Base-by-base conservation (phyloP, 192 early-diverging fungal genomes). In the Coemansia sp. region DNA sequence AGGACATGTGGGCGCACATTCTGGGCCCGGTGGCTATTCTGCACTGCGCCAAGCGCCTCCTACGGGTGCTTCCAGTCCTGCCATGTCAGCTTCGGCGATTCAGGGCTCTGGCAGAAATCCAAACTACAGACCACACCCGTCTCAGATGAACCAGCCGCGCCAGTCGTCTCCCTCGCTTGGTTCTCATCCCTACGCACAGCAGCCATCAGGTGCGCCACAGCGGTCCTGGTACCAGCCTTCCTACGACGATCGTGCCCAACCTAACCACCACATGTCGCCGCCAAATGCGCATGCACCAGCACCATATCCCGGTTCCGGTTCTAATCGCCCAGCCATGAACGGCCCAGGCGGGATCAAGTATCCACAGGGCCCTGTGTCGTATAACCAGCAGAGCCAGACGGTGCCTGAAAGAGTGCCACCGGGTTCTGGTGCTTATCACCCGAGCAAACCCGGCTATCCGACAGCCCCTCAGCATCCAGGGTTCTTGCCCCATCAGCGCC, bases 101-200 rank as follows among this genome's bases (percentile, higher is more conserved):
- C 57, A 59, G 35, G 8, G 12, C 35, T 5, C 52, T 55, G 57
- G 57, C 34, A 59, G 57, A 8, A 34, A 59, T 16, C 35, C 57
- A 38, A 34, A 59, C 57, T 59, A 59, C 35, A 59, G 57, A 16
- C 57, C 57, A n/a, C 57, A 59, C 3, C 57, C 57, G 12, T 59
- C 57, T 8, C 57, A 59, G 57, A 59, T 59, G 35, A 59, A 21
- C 57, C 57, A 59, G 57, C 34, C 34, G 16, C 57, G 35, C 34
- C 57, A 59, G 57, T 59, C 57, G 57, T 38, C 57, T 36, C 57
- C 30, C 10, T 10, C 18, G 5, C 34, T 36, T n/a, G n/a, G 57
- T 4, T 12, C 57, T 10, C 34, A 34, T 8, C 34, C 30, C 24
- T 59, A 59, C 34, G 16, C 57, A 38, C 34, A 33, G 34, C 51